Base-by-base conservation (phyloP, 768 basidiomycete genomes). In the Podaxis carcinomalis region DNA sequence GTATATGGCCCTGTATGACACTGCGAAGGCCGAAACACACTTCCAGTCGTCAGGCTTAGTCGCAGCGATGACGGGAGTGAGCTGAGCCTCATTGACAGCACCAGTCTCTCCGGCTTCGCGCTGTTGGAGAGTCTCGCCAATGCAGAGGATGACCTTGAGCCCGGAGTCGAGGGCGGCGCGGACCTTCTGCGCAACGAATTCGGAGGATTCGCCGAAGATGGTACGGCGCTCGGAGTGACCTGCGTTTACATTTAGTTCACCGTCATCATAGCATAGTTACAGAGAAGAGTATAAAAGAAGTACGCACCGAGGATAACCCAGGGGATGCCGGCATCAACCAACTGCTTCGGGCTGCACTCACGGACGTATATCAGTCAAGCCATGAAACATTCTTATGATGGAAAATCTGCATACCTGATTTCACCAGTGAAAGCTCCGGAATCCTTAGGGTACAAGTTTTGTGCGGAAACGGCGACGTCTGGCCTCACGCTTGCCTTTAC, bases 221-320 rank as follows among this genome's bases (percentile, higher is more conserved):
- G 92, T 89, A 63, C 97, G 89, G 65, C 97, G 92, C 75, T 99
- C 97, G 49, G 95, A 98, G 81, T 99, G 97, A 39, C 96, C 90
- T 90, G 44, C 28, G 23, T 37, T 40, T 49, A 37, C 40, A 64
- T 32, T 37, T 61, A 42, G 51, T 60, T 27, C 13, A 23, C 39
- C 51, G 27, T 60, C 62, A 51, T 62, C 52, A 61, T 52, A 37
- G 39, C 21, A 51, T 51, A 50, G 46, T 39, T 46, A 36, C 19
- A 53, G 9, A 60, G 16, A 51, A 42, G n/a, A 42, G 51, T 13
- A 37, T 16, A 47, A 49, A 16, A 37, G 32, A 64, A 25, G 3
- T 11, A 64, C 81, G 32, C 67, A 90, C 90, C 96, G 54, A 98
- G 84, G 73, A 99, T 90, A 66, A 97, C 94, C 72, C 91, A 98